Evolutionary conservation across 2,329 filamentous ascomycete species (phyloP).

Genomic region (Scolecobasidium constrictum): DNA sequence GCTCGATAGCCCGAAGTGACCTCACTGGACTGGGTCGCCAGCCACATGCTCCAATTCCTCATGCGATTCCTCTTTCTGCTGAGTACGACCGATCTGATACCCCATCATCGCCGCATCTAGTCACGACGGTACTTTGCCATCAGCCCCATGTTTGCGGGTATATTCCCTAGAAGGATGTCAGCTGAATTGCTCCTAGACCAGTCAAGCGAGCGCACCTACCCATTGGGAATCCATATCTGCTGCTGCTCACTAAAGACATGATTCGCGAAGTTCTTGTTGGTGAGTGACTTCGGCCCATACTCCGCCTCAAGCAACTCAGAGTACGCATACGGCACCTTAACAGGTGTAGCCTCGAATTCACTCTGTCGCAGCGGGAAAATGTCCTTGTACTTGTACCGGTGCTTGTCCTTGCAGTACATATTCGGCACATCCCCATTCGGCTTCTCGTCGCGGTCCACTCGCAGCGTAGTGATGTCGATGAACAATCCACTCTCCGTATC

Average conservation of each 20-base stretch:
- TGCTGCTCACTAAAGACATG: constrained; percentile 27
- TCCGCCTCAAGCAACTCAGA: constrained; percentile 42
- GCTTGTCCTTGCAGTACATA: constrained; percentile 47
- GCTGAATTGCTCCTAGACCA: too few species aligned
- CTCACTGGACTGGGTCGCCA: too few species aligned
- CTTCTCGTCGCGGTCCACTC: constrained; percentile 32
- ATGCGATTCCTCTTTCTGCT: too few species aligned
- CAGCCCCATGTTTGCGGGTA: too few species aligned
- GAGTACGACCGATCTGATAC: too few species aligned
- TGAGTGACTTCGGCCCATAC: constrained; percentile 41
- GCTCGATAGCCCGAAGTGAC: too few species aligned
- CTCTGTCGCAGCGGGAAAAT: constrained; percentile 47
- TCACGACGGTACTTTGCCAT: too few species aligned
- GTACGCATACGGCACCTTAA: constrained; percentile 47
- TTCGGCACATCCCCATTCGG: constrained; percentile 27
- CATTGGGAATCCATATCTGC: constrained; percentile 9
- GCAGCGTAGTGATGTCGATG: constrained; percentile 50
- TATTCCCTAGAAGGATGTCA: too few species aligned
- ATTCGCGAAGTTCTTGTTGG: constrained; percentile 33
- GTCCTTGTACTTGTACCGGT: constrained; percentile 41
- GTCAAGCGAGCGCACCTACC: too few species aligned
- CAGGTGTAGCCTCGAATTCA: constrained; percentile 41
- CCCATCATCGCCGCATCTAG: too few species aligned
- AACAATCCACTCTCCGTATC: constrained; percentile 48
- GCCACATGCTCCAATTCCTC: too few species aligned